Evolutionary conservation across 1,139 yeast genomes (phyloP).

Genomic region (Candida pseudoviswanathii): DNA sequence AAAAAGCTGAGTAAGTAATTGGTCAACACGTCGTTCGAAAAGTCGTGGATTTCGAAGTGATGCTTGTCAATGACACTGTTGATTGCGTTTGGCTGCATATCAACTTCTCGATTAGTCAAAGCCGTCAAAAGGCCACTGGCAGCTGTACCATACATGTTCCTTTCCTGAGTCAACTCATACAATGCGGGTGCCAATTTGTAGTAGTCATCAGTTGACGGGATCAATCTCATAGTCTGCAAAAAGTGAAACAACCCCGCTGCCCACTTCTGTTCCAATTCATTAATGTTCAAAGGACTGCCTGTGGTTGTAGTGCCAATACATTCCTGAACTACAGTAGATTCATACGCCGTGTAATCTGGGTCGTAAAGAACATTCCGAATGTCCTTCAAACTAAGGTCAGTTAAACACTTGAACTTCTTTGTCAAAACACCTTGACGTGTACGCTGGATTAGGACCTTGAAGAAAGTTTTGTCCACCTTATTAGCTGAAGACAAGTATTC

Average conservation of each 20-base stretch:
- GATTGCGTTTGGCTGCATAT: no score
- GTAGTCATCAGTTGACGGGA: constrained; percentile 6
- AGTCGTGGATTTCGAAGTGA: neutral
- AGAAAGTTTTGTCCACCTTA: constrained; percentile 5
- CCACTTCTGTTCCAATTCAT: no score
- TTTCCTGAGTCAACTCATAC: constrained; percentile 3
- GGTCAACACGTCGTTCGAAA: neutral
- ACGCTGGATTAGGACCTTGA: constrained; percentile 7
- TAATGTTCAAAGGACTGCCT: no score
- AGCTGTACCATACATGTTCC: constrained; percentile 15
- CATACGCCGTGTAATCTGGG: neutral
- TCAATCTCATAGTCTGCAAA: neutral
- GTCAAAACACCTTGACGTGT: constrained; percentile 8
- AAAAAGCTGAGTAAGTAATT: neutral
- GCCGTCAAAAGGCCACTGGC: constrained; percentile 12
- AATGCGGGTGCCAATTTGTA: constrained; percentile 10
- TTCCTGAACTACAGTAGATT: no score
- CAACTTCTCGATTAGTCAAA: constrained; percentile 10
- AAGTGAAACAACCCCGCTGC: neutral
- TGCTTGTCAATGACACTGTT: neutral
- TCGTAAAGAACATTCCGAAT: constrained; percentile 5
- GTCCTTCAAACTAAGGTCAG: constrained; percentile 6
- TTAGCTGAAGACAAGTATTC: constrained; percentile 15
- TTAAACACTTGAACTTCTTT: constrained; percentile 1
- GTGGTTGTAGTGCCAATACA: no score